Evolutionary conservation across 768 basidiomycete genomes (phyloP), one percentile per base, ranked within the genome.

Genomic region (Mycena epipterygia): DNA sequence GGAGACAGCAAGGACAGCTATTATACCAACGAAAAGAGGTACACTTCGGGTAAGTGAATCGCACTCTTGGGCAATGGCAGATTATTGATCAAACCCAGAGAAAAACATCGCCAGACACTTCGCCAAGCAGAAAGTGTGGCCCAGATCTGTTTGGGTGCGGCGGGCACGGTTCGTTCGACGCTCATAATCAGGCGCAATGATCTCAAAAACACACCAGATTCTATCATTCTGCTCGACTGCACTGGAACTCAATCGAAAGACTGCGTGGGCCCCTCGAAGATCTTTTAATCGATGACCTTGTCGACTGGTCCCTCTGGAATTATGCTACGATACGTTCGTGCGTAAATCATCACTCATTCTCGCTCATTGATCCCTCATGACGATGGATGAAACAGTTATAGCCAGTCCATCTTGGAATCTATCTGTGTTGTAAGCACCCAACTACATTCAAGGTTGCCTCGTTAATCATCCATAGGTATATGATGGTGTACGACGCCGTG

Each of bases 241-340:
- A 86, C 16, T 93, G 92, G 92, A 93, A 93, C 73, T 89, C 89
- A 0, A 85, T 92, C n/a, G 92, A 93, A 76, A 86, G 93, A 52
- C 82, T 81, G 65, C 86, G 91, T 63, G 87, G 89, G 5, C 77
- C 82, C 5, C 79, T 91, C 16, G 90, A 93, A 78, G 87, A 93
- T 73, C 75, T 78, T 19, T 82, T 94, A 35, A 89, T 94, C 55
- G 91, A 93, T 73, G 93, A 94, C 76, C 80, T 93, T 1, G 84
- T 89, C 1, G 88, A 93, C 68, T 94, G 93, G 93, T 90, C 89
- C 1, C 82, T 94, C 79, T 94, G 92, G 91, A 86, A 91, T 72
- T 94, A 93, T 80, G 88, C 91, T 8, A 81, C 83, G 25, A 82
- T 89, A 56, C 78, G 88, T 70, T 83, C 85, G 88, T 89, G 71